phyloP scores from a whole-genome alignment of 1,284 basidiomycete species.

The Lentinula novae-zelandiae region DNA sequence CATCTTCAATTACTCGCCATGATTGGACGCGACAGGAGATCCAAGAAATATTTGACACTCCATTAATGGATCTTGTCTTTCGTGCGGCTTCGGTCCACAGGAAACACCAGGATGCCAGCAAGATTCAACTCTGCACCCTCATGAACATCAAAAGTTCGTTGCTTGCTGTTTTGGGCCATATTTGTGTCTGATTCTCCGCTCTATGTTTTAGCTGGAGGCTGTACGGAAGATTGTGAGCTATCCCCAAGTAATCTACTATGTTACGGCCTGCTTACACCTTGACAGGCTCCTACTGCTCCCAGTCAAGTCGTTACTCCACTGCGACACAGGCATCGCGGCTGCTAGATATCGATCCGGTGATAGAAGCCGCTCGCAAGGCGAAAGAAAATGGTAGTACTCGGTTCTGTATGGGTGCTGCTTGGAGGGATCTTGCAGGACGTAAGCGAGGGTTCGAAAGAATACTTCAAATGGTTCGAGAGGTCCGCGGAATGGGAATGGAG shows the following conservation, averaged over 20 bases:
- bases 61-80: constrained; percentile 85
- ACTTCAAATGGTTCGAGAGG: constrained; percentile 87
- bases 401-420: constrained; percentile 99
- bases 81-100: constrained; percentile 83
- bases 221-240: constrained; percentile 86
- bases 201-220: constrained; percentile 73
- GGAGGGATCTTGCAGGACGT: constrained; percentile 92
- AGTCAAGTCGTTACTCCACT: constrained; percentile 90
- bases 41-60: constrained; percentile 72
- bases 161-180: constrained; percentile 18
- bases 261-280: background rate
- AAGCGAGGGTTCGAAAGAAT: constrained; percentile 96
- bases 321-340: constrained; percentile 86
- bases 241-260: background rate
- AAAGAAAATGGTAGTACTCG: constrained; percentile 96
- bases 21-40: constrained; percentile 73
- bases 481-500: constrained; percentile 91
- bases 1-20: constrained; percentile 36
- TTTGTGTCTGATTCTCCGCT: constrained; percentile 18
- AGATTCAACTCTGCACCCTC: constrained; percentile 94
- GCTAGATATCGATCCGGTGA: constrained; percentile 89
- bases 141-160: constrained; percentile 98
- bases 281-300: constrained; percentile 93
- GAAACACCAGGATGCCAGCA: constrained; percentile 80
- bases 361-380: constrained; percentile 87